These are phyloP conservation scores for Ambrosiella xylebori DNA, from an alignment of 2,329 filamentous ascomycete species.

Conservation along the genomic window DNA sequence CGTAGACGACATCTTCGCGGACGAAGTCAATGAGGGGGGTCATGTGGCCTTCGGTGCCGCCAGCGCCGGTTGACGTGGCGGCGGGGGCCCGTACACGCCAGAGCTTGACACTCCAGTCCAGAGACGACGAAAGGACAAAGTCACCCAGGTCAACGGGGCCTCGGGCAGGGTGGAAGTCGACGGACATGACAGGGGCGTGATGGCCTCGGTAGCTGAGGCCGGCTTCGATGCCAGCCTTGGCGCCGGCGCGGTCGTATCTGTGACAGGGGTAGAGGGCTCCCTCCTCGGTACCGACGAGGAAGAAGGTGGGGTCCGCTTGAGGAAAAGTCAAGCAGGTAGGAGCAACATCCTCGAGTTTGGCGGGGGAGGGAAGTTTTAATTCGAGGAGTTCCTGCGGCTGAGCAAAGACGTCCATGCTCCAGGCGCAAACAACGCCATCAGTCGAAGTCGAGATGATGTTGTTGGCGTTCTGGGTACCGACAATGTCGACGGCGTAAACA, in stretches of 20 bases:
- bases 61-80: constrained; percentile 44
- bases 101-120: constrained; percentile 95
- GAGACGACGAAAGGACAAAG: constrained; percentile 72
- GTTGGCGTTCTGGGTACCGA: constrained; percentile 95
- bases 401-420: constrained; percentile 95
- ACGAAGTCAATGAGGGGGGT: constrained; percentile 74
- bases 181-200: constrained; percentile 84
- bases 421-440: constrained; percentile 89
- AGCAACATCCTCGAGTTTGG: constrained; percentile 75
- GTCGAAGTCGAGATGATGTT: constrained; percentile 97
- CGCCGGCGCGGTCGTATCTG: constrained; percentile 88
- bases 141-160: constrained; percentile 91
- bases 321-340: constrained; percentile 93
- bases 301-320: constrained; percentile 88
- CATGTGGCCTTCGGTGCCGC: constrained; percentile 32
- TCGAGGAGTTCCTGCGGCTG: constrained; percentile 91
- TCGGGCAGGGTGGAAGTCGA: constrained; percentile 84
- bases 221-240: constrained; percentile 86
- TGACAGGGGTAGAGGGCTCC: constrained; percentile 93
- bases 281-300: constrained; percentile 92
- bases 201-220: constrained; percentile 81
- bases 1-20: constrained; percentile 92
- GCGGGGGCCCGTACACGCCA: constrained; percentile 84
- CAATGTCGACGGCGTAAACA: constrained; percentile 86
- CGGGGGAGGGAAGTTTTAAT: constrained; percentile 66